Evolutionary conservation across 208 protist genomes (phyloP).

Genomic region (Trypanosoma rangeli): DNA sequence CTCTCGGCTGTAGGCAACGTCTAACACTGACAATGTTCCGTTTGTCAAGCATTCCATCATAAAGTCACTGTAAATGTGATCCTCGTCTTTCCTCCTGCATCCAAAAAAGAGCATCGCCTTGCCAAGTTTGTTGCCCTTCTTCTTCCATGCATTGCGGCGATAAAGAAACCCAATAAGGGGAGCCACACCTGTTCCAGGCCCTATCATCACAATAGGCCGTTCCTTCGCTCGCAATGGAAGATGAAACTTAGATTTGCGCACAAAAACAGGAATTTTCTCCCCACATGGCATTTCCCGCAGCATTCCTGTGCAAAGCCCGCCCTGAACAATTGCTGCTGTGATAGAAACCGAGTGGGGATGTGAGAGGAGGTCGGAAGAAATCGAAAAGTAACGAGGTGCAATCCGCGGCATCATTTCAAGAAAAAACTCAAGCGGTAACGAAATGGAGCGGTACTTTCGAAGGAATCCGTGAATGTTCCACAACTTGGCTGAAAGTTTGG

Average conservation of each 20-base stretch:
- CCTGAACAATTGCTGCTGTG: conserved; percentile 89
- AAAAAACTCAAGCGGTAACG: conserved; percentile 82
- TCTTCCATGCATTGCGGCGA: conserved; percentile 70
- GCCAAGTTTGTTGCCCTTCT: conserved; percentile 71
- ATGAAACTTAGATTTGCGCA: conserved; percentile 93
- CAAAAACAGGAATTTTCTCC: conserved; percentile 84
- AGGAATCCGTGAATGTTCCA: conserved; percentile 82
- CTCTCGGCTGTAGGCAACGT: conserved; percentile 86
- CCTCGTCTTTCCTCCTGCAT: conserved; percentile 70
- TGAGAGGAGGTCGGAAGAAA: conserved; percentile 89
- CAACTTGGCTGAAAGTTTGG: conserved; percentile 66
- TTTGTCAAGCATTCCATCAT: conserved; percentile 64
- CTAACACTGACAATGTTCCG: conserved; percentile 57
- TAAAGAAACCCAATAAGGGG: conserved; percentile 96
- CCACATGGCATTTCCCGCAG: conserved; percentile 58
- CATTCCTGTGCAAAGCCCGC: conserved; percentile 92
- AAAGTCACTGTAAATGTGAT: conserved; percentile 86
- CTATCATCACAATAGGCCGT: conserved; percentile 93
- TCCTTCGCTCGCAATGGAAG: conserved; percentile 78
- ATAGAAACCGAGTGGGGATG: conserved; percentile 75
- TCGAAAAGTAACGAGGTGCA: conserved; percentile 95
- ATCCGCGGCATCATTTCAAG: conserved; percentile 94
- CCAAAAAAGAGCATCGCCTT: conserved; percentile 90
- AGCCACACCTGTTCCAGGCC: conserved; percentile 95
- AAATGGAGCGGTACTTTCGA: conserved; percentile 73